Conservation (phyloP, 1,284 basidiomycete species). For the Anthracocystis setariae region DNA sequence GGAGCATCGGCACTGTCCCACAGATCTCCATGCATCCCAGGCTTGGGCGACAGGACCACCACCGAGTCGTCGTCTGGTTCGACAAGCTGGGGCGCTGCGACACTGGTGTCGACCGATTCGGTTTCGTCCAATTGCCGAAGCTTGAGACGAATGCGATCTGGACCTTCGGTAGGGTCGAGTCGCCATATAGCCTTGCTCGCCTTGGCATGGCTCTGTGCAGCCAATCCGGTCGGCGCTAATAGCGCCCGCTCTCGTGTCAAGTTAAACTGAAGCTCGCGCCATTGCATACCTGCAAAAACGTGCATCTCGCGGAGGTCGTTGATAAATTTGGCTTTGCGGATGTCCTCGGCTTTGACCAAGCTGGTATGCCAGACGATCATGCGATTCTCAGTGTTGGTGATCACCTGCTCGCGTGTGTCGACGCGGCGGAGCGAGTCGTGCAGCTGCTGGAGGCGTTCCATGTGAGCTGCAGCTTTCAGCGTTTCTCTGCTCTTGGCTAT, state of each 20-base stretch:
- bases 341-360: conserved; percentile 43
- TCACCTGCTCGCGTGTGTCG: conserved; percentile 44
- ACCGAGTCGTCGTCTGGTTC: conserved; percentile 12
- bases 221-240: conserved; percentile 7
- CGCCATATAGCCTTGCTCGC: conserved; percentile 38
- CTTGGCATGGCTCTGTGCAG: not conserved
- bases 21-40: conserved; percentile 18
- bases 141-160: conserved; percentile 59
- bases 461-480: conserved; percentile 49
- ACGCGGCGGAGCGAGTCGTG: conserved; percentile 38
- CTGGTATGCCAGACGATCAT: conserved; percentile 55
- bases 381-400: conserved; percentile 43
- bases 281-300: conserved; percentile 44
- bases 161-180: conserved; percentile 66
- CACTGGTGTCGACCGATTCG: conserved; percentile 7
- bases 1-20: conserved; percentile 35
- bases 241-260: conserved; percentile 47
- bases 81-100: conserved; percentile 29
- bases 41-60: conserved; percentile 5
- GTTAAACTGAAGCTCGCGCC: conserved; percentile 39
- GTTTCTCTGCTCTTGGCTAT: conserved; percentile 49
- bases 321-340: conserved; percentile 41
- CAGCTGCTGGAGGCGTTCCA: conserved; percentile 53
- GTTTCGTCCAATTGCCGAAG: conserved; percentile 49
- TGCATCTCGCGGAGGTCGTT: conserved; percentile 58